Percentiles rank a stretch among this genome's conserved stretches.
Conservation (phyloP, 768 basidiomycete genomes). For the Coprinopsis strossmayeri region DNA sequence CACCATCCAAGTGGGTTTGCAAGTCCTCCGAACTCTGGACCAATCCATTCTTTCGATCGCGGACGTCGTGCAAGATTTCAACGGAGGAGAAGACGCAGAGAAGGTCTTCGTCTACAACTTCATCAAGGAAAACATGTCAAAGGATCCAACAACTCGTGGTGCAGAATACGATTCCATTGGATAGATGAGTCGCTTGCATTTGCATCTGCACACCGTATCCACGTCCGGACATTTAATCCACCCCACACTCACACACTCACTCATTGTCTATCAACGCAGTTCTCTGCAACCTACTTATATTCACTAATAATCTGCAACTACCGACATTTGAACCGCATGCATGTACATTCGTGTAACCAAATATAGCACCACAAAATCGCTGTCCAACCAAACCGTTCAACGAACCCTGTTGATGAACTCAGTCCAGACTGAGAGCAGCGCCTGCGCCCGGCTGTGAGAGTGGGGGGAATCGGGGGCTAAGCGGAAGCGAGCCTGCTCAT, state of each 20-base stretch:
- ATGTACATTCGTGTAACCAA: no score
- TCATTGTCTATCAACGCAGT: neutral
- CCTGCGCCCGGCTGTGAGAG: no score
- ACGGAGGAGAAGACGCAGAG: neutral
- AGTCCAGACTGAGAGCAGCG: no score
- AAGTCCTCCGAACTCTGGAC: neutral
- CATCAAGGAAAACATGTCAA: neutral
- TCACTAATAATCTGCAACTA: no score
- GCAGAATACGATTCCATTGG: constrained; percentile 1
- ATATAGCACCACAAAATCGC: no score
- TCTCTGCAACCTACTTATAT: no score
- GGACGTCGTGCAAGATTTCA: neutral
- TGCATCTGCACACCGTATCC: neutral
- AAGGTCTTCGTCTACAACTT: neutral
- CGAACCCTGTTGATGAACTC: no score
- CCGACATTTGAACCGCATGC: no score
- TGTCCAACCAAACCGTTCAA: no score
- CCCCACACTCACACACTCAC: neutral
- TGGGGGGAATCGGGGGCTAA: no score
- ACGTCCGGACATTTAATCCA: neutral
- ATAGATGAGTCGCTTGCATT: constrained; percentile 2
- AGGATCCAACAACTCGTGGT: neutral
- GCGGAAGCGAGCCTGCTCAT: neutral
- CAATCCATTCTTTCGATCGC: neutral
- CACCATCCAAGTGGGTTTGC: neutral